These are phyloP conservation scores for Blepharisma stoltei DNA, from an alignment of 73 alveolate species.

Conservation along the genomic window DNA sequence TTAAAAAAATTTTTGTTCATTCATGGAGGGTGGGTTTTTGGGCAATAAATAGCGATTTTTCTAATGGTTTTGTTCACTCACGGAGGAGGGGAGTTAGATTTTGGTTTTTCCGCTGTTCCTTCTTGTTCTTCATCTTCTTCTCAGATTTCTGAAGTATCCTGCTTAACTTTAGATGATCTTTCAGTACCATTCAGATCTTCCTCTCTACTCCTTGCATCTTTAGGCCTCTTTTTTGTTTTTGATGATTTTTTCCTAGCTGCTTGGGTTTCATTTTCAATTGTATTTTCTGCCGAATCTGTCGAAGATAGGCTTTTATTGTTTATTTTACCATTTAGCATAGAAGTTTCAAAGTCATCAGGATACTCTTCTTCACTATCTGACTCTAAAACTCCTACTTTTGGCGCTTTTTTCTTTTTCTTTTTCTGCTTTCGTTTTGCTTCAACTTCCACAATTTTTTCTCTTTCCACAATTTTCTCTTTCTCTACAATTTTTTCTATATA, in stretches of 20 bases:
- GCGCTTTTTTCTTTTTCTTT: neutral
- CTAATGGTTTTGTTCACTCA: too few relatives aligned
- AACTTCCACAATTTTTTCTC: constrained; percentile 52
- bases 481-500: constrained; percentile 82
- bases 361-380: too few relatives aligned
- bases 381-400: constrained; percentile 26
- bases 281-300: neutral
- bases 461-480: constrained; percentile 65
- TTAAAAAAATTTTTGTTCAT: too few relatives aligned
- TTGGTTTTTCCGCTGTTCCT: too few relatives aligned
- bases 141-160: neutral
- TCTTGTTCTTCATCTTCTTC: constrained; percentile 41
- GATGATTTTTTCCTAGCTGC: too few relatives aligned
- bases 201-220: too few relatives aligned
- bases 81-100: too few relatives aligned
- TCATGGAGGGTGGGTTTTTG: too few relatives aligned
- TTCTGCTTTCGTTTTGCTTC: constrained; percentile 30
- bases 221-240: too few relatives aligned
- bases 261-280: constrained; percentile 22
- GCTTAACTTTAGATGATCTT: too few relatives aligned
- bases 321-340: constrained; percentile 33
- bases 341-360: constrained; percentile 41
- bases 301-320: constrained; percentile 4
- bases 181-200: too few relatives aligned
- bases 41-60: too few relatives aligned